Base-by-base conservation (phyloP, 371 early-diverging fungal species). In the Mortierella sp. region DNA sequence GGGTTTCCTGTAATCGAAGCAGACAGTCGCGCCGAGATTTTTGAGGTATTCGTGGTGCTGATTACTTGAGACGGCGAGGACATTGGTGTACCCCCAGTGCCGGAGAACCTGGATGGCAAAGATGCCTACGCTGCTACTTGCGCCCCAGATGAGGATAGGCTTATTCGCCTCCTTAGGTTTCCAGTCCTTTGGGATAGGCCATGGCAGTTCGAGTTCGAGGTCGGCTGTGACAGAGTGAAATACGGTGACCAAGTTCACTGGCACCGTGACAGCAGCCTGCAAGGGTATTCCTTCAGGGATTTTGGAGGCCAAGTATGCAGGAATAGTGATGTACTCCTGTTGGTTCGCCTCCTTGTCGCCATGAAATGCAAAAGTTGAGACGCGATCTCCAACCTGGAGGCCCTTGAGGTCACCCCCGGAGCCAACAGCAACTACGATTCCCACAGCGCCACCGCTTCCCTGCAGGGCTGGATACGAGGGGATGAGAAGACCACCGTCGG, bases 81-180 rank as follows among this genome's bases (percentile, higher is more conserved):
- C 66, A 2, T 73, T 66, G 45, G 66, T 66, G 73, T 73, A 73
- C 34, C 66, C 58, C 73, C 73, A 73, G 66, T 73, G 73, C 53
- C 55, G 65, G 39, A 73, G 44, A 55, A 73, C 73, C 73, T 73
- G 73, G 66, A 73, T 66, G 66, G 73, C 73, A n/a, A 73, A 73
- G 14, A 73, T 73, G 41, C 73, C 73, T 52, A 73, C 73, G 16
- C 73, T 73, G 66, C 73, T 73, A 55, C 73, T 73, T 41, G 73
- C 73, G 34, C 73, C 73, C 73, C 73, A 73, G 58, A 73, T 37
- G 44, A 73, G 73, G 58, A 73, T 43, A 44, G 73, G 66, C 66
- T 66, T 40, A n/a, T 47, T 73, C 41, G 58, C 73, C 55, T 53
- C 66, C 58, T 73, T 41, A 22, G 73, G 58, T 53, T 66, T 39